Evolutionary conservation across 2,329 filamentous ascomycete genomes (phyloP).

Genomic region (Harringtonia aguacate): DNA sequence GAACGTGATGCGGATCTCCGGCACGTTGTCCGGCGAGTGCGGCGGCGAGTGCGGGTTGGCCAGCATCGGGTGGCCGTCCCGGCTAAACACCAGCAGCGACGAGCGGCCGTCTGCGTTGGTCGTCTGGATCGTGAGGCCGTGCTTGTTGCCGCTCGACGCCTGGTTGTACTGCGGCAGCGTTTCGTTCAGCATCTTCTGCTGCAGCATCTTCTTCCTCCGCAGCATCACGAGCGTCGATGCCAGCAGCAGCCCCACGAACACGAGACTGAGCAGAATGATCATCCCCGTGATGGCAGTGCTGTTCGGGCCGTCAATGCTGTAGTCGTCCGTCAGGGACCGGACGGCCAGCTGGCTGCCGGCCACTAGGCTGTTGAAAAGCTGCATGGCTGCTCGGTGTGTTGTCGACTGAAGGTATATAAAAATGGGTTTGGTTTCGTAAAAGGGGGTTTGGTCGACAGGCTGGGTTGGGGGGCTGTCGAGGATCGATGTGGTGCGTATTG

Average conservation of each 20-base stretch:
- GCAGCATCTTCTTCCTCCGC: slow-evolving; percentile 47
- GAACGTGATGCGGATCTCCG: slow-evolving; percentile 97
- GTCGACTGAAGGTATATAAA: too few relatives aligned
- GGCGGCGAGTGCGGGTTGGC: slow-evolving; percentile 66
- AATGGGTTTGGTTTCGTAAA: background rate
- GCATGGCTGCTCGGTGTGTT: slow-evolving; percentile 18
- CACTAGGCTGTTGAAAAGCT: slow-evolving; percentile 25
- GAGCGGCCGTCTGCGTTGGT: slow-evolving; percentile 38
- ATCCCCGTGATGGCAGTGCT: slow-evolving; percentile 65
- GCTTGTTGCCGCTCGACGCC: slow-evolving; percentile 31
- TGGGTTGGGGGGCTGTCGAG: too few relatives aligned
- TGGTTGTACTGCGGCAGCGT: slow-evolving; percentile 56
- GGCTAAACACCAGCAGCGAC: slow-evolving; percentile 62
- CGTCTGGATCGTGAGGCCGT: slow-evolving; percentile 48
- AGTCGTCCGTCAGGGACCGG: slow-evolving; percentile 31
- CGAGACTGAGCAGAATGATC: slow-evolving; percentile 66
- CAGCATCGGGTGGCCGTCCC: slow-evolving; percentile 66
- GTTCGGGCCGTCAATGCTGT: slow-evolving; percentile 20
- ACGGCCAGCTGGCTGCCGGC: slow-evolving; percentile 34
- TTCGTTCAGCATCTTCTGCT: slow-evolving; percentile 36
- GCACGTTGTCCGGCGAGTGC: slow-evolving; percentile 69
- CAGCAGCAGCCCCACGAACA: slow-evolving; percentile 61
- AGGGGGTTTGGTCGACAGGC: too few relatives aligned
- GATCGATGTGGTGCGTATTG: too few relatives aligned
- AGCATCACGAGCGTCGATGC: slow-evolving; percentile 61